Conservation (phyloP, 768 basidiomycete species). For the Lentinula boryana region DNA sequence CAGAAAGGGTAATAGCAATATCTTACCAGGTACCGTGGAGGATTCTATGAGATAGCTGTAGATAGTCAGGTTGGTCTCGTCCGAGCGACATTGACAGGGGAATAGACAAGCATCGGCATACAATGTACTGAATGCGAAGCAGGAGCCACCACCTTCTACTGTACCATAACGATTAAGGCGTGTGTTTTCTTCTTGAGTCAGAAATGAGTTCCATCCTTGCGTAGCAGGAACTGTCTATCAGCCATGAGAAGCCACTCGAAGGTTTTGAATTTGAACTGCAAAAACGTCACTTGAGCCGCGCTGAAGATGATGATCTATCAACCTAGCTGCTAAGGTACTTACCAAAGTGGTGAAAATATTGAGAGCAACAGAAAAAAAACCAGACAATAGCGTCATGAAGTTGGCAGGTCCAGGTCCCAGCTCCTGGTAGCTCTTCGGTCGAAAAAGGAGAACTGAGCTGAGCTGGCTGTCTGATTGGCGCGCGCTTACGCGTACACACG, state of each 20-base stretch:
- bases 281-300: background rate
- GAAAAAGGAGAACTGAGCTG: no score
- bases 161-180: background rate
- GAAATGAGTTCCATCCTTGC: background rate
- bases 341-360: no score
- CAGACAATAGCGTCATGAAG: no score
- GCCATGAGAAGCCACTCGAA: background rate
- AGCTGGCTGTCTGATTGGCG: no score
- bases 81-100: background rate
- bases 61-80: background rate
- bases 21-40: background rate
- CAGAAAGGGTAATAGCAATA: background rate
- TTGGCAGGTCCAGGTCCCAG: no score
- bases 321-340: background rate
- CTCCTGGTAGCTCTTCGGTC: no score
- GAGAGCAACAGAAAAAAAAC: no score
- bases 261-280: background rate
- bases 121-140: background rate
- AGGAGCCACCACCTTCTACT: background rate
- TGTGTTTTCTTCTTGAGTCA: background rate
- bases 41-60: background rate
- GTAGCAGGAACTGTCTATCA: background rate
- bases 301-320: background rate
- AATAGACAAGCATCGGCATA: background rate
- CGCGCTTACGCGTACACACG: no score